Evolutionary conservation across 352 stramenopile species (phyloP).

Genomic region (Globisporangium ultimum): DNA sequence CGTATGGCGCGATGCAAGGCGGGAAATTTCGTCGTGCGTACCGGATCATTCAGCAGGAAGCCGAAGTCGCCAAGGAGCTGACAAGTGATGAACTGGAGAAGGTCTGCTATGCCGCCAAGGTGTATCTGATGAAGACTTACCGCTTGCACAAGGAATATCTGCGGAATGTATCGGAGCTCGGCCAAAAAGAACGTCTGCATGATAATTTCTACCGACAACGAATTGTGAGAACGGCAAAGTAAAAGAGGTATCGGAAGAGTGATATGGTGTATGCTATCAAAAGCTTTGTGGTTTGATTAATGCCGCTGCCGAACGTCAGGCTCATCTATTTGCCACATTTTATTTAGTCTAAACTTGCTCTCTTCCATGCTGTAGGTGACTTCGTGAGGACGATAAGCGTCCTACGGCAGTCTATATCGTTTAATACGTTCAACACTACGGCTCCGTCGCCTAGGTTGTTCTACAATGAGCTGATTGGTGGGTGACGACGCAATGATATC

Average conservation of each 20-base stretch:
- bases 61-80: slow-evolving; percentile 38
- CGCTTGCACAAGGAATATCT: slow-evolving; percentile 54
- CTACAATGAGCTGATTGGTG: too few relatives aligned
- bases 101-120: slow-evolving; percentile 52
- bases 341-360: too few relatives aligned
- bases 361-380: too few relatives aligned
- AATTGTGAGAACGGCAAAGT: slow-evolving; percentile 61
- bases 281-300: too few relatives aligned
- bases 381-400: too few relatives aligned
- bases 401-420: too few relatives aligned
- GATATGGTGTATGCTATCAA: too few relatives aligned
- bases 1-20: slow-evolving; percentile 74
- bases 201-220: slow-evolving; percentile 84
- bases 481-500: too few relatives aligned
- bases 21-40: slow-evolving; percentile 58
- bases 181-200: slow-evolving; percentile 28
- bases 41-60: slow-evolving; percentile 47
- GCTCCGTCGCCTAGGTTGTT: too few relatives aligned
- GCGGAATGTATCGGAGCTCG: slow-evolving; percentile 20
- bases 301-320: too few relatives aligned
- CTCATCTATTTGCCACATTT: too few relatives aligned
- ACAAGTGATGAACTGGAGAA: slow-evolving; percentile 52
- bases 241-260: slow-evolving; percentile 13
- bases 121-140: slow-evolving; percentile 72
- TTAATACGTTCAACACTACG: too few relatives aligned